Percentiles rank a stretch among this genome's conserved stretches.
phyloP scores from a whole-genome alignment of 2,329 filamentous ascomycete species.

The Paraconiothyrium brasiliense region DNA sequence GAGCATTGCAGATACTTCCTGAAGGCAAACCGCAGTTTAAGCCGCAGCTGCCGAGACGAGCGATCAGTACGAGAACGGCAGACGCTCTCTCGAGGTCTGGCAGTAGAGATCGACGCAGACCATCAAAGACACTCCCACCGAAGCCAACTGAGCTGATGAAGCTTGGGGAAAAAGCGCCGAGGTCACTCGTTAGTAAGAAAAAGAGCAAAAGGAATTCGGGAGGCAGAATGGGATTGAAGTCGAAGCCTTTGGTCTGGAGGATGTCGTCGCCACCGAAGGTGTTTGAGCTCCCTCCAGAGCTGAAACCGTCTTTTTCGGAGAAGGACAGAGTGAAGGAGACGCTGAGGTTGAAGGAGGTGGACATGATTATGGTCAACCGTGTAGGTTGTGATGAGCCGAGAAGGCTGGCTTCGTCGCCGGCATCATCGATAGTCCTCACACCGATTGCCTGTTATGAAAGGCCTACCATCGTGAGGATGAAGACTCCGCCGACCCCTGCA shows the following conservation, averaged over 20 bases:
- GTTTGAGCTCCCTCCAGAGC: constrained; percentile 15
- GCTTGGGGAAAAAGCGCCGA: constrained; percentile 13
- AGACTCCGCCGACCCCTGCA: constrained; percentile 22
- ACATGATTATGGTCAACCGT: constrained; percentile 34
- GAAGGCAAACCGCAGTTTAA: constrained; percentile 7
- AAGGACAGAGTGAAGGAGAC: constrained; percentile 35
- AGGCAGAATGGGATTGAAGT: constrained; percentile 23
- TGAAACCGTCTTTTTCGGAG: constrained; percentile 29
- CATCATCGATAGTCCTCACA: constrained; percentile 40
- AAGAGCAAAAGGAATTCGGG: constrained; percentile 23
- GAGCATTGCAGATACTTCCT: constrained; percentile 18
- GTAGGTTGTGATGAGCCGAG: constrained; percentile 25
- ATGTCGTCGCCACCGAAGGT: constrained; percentile 15
- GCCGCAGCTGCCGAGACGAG: constrained; percentile 37
- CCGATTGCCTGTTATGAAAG: constrained; percentile 41
- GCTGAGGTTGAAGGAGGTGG: constrained; percentile 32
- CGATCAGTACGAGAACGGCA: constrained; percentile 34
- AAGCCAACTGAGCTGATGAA: constrained; percentile 14
- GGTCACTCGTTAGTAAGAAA: constrained; percentile 21
- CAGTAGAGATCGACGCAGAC: constrained; percentile 14
- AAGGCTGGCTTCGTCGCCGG: constrained; percentile 30
- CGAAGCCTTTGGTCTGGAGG: constrained; percentile 23
- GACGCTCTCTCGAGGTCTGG: constrained; percentile 14
- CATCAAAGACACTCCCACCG: constrained; percentile 15
- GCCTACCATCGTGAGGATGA: neutral